phyloP scores from a whole-genome alignment of 495 filamentous ascomycete genomes.

The Podospora pseudoanserina region DNA sequence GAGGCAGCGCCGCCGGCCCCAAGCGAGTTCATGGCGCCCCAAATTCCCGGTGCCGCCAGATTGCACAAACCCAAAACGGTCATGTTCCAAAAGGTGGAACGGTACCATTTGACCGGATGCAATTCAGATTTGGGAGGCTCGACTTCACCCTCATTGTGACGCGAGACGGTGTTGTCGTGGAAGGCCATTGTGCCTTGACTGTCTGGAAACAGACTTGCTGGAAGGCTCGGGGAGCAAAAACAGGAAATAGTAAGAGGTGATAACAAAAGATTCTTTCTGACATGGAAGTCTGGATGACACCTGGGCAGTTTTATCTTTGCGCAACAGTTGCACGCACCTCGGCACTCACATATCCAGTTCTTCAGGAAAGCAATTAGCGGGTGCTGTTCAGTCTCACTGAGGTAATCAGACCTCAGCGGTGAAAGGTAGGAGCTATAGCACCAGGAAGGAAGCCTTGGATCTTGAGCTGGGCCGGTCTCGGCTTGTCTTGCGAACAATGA shows the following conservation, averaged over 20 bases:
- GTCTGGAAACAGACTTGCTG: not conserved
- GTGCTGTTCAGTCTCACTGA: not conserved
- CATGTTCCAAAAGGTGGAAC: conserved; percentile 61
- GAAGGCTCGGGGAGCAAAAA: not conserved
- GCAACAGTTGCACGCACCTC: not conserved
- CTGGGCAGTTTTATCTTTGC: not conserved
- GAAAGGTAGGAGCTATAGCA: not conserved
- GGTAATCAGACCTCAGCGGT: not conserved
- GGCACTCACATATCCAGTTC: not conserved
- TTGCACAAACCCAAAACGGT: conserved; percentile 61
- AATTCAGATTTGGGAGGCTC: conserved; percentile 26
- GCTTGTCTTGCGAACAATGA: not conserved
- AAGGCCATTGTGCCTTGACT: conserved; percentile 6
- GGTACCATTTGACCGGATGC: conserved; percentile 57
- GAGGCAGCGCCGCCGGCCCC: conserved; percentile 60
- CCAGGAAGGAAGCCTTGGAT: not conserved
- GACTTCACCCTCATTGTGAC: conserved; percentile 12
- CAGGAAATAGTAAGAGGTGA: not conserved
- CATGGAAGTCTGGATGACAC: not conserved
- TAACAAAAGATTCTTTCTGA: not conserved
- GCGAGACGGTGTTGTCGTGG: not conserved
- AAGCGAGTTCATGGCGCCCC: conserved; percentile 67
- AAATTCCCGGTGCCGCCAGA: conserved; percentile 62
- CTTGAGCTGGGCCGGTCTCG: not conserved
- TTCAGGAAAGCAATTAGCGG: not conserved